Evolutionary conservation across 1,284 basidiomycete genomes (phyloP).

Genomic region (Lentinus polychrous): DNA sequence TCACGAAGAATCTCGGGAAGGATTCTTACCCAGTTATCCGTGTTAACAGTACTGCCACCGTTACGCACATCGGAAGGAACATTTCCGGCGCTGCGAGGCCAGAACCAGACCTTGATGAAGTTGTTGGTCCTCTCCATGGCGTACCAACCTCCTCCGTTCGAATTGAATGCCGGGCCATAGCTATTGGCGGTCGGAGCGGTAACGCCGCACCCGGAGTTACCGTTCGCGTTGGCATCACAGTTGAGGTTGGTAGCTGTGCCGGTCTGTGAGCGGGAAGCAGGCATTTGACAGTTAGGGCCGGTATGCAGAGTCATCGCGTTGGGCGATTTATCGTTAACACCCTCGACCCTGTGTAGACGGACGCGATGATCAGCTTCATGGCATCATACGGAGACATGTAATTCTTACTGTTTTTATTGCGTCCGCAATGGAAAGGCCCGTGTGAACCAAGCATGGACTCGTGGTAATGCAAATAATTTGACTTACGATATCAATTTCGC

Average conservation of each 20-base stretch:
- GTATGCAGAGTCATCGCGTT: constrained; percentile 54
- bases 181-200: constrained; percentile 34
- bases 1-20: no score
- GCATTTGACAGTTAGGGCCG: constrained; percentile 35
- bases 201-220: constrained; percentile 62
- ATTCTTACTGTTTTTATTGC: constrained; percentile 5
- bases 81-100: constrained; percentile 32
- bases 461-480: not conserved
- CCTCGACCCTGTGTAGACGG: constrained; percentile 42
- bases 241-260: constrained; percentile 24
- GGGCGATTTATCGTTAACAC: constrained; percentile 42
- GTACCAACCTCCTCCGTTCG: constrained; percentile 53
- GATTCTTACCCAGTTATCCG: constrained; percentile 35
- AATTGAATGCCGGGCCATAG: constrained; percentile 56
- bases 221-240: constrained; percentile 50
- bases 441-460: not conserved
- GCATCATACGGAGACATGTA: not conserved
- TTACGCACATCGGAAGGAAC: constrained; percentile 36
- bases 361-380: not conserved
- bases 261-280: constrained; percentile 12
- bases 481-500: constrained; percentile 29
- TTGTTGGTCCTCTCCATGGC: constrained; percentile 38
- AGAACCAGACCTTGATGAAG: constrained; percentile 47
- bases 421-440: not conserved
- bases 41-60: constrained; percentile 30